Conservation (phyloP, 2,329 filamentous ascomycete species). For the Pseudogymnoascus sp. region DNA sequence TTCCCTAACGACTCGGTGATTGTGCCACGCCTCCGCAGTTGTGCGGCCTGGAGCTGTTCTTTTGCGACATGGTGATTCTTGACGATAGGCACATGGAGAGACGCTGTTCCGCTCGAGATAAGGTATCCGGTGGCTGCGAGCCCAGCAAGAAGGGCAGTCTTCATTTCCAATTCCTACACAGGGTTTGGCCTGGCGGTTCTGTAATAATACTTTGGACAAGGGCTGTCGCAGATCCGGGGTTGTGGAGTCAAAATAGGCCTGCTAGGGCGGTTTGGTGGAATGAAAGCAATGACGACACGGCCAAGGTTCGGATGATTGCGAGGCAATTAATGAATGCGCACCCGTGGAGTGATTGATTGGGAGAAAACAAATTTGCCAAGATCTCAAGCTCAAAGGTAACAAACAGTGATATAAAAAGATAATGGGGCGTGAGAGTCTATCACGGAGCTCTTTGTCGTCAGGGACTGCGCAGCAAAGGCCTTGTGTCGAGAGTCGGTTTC, state of each 20-base stretch:
- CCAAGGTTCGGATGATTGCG: not conserved
- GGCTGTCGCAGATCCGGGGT: not conserved
- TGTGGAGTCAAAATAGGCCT: not conserved
- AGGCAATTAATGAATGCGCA: not conserved
- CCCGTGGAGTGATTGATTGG: not conserved
- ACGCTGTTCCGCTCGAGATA: not conserved
- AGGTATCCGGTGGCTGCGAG: conserved; percentile 1
- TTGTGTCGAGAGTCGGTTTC: not conserved
- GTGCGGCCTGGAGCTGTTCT: conserved; percentile 5
- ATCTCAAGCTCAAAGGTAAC: too few relatives aligned
- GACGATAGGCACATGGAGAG: not conserved
- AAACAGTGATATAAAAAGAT: not conserved
- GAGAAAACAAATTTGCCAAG: not conserved
- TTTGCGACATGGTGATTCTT: not conserved
- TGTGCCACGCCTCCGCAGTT: conserved; percentile 8
- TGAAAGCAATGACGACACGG: not conserved
- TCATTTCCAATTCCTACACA: not conserved
- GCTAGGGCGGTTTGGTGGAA: not conserved
- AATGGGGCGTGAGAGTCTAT: not conserved
- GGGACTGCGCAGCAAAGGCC: not conserved
- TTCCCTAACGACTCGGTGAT: conserved; percentile 9
- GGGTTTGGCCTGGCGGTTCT: not conserved
- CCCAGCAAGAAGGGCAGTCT: not conserved
- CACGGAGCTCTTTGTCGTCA: not conserved
- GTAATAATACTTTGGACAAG: not conserved